These are phyloP conservation scores for Phytopythium montanum DNA, from an alignment of 352 stramenopile genomes.

Conservation along the genomic window DNA sequence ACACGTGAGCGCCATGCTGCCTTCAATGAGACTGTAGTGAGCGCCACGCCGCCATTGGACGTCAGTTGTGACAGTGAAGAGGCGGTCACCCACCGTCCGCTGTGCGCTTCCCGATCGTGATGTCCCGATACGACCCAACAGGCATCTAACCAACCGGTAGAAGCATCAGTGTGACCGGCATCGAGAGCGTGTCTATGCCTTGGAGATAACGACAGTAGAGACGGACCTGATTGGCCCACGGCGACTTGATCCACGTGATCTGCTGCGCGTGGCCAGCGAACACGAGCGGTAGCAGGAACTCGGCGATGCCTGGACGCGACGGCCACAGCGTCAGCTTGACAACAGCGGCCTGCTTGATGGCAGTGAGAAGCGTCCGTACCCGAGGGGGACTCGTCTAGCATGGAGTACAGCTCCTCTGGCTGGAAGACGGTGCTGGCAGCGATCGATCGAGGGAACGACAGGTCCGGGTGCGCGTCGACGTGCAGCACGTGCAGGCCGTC, in stretches of 20 bases:
- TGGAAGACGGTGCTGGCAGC: constrained; percentile 51
- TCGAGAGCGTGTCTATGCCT: background rate
- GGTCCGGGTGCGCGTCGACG: constrained; percentile 83
- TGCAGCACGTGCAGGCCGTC: constrained; percentile 65
- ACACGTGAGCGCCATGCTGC: constrained; percentile 51
- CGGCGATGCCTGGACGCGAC: constrained; percentile 54
- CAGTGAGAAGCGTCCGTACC: constrained; percentile 10
- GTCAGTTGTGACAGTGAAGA: constrained; percentile 7
- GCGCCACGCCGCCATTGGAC: background rate
- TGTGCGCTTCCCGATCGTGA: constrained; percentile 38
- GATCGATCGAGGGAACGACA: constrained; percentile 58
- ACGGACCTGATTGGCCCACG: constrained; percentile 70
- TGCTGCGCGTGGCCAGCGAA: constrained; percentile 73
- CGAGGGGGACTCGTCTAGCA: constrained; percentile 52
- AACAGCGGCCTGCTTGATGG: background rate
- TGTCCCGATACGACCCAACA: constrained; percentile 21
- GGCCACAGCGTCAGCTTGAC: background rate
- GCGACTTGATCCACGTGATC: constrained; percentile 81
- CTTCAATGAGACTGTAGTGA: background rate
- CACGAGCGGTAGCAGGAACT: constrained; percentile 80
- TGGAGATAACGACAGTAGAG: background rate
- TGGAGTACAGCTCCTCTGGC: constrained; percentile 69
- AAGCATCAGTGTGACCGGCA: background rate
- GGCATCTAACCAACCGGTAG: constrained; percentile 25
- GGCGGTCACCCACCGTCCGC: constrained; percentile 15